phyloP scores from a whole-genome alignment of 2,329 filamentous ascomycete genomes.

The Talaromyces sp. region DNA sequence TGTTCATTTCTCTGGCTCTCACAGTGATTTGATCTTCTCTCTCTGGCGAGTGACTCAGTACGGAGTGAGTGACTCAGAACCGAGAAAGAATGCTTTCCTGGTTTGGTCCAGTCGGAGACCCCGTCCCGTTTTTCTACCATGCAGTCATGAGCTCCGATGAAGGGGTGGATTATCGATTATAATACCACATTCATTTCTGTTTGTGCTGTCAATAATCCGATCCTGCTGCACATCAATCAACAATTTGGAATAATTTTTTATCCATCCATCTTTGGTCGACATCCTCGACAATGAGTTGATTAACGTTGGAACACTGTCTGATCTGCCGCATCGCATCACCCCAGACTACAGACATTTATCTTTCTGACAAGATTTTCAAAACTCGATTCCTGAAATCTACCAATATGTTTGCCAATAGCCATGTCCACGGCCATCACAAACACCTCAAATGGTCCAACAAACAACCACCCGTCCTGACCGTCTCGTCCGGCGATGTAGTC shows the following conservation, averaged over 20 bases:
- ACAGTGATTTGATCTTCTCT: not conserved
- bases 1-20: not conserved
- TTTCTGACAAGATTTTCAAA: not conserved
- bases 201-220: not conserved
- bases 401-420: conserved; percentile 21
- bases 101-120: not conserved
- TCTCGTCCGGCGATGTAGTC: conserved; percentile 49
- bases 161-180: not conserved
- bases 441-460: conserved; percentile 52
- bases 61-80: not conserved
- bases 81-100: not conserved
- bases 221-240: not conserved
- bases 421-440: conserved; percentile 34
- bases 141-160: conserved; percentile 3
- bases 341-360: not conserved
- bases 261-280: not conserved
- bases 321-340: not conserved
- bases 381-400: too few relatives aligned
- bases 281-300: not conserved
- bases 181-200: not conserved
- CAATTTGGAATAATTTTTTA: not conserved
- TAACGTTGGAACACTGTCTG: not conserved
- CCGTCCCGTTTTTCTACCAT: conserved; percentile 3
- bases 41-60: conserved; percentile 3
- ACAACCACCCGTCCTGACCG: conserved; percentile 45